Evolutionary conservation across 768 basidiomycete species (phyloP).

Genomic region (Auriscalpium orientale): DNA sequence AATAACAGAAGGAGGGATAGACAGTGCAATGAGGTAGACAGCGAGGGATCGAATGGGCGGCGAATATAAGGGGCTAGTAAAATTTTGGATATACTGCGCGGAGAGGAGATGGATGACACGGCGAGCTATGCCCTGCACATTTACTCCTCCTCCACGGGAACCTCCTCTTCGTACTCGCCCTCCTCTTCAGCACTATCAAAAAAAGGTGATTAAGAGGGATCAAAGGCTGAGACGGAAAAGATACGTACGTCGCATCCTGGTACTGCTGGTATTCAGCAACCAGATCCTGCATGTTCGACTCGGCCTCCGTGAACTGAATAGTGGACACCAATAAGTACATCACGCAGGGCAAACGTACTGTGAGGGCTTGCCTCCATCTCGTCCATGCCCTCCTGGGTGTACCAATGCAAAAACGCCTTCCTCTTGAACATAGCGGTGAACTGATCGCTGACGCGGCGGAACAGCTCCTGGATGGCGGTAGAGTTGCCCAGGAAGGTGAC

Average conservation of each 20-base stretch:
- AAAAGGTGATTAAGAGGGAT: constrained; percentile 10
- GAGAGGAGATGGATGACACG: constrained; percentile 6
- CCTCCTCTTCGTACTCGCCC: constrained; percentile 84
- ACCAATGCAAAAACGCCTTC: constrained; percentile 98
- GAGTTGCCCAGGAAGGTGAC: constrained; percentile 98
- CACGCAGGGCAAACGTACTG: not conserved
- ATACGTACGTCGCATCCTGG: constrained; percentile 86
- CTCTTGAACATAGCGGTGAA: constrained; percentile 99
- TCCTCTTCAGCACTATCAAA: constrained; percentile 70
- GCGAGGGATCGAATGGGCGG: not conserved
- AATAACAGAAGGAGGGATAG: constrained; percentile 3
- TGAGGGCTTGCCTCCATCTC: constrained; percentile 69
- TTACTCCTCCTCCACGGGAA: constrained; percentile 51
- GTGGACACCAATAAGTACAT: not conserved
- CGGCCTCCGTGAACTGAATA: constrained; percentile 86
- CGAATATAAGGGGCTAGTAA: constrained; percentile 17
- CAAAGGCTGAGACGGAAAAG: not conserved
- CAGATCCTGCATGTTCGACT: constrained; percentile 98
- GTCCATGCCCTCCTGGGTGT: constrained; percentile 99
- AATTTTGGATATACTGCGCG: constrained; percentile 13
- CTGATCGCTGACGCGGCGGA: constrained; percentile 97
- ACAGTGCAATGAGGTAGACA: not conserved
- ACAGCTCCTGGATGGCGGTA: constrained; percentile 94
- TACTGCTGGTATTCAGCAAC: constrained; percentile 98
- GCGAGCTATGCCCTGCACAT: not conserved